Base-by-base conservation (phyloP, 2,329 filamentous ascomycete genomes). In the Cladosporium velox region DNA sequence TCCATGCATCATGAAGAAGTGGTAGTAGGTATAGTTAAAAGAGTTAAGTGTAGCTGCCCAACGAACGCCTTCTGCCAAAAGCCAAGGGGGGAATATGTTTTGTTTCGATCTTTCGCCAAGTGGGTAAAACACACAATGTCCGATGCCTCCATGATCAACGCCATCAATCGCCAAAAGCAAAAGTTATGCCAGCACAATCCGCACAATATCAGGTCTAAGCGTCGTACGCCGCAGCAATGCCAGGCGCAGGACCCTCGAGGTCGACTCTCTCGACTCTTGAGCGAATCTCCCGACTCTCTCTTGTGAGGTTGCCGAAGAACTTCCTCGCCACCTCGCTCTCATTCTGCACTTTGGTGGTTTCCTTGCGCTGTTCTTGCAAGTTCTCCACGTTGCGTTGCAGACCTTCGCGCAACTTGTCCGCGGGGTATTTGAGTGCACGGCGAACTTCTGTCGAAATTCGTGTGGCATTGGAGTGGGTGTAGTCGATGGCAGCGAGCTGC, bases 281-380 rank as follows among this genome's bases (percentile, higher is more conserved):
- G 60, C 77, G 78, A 63, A 86, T 78, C 65, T 84, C 82, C 28
- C 77, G 78, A 67, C 81, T 83, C 71, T 88, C 85, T 67, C 90
- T 86, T 62, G 95, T 88, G 21, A 99, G 85, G 74, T 96, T 95
- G 62, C 87, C 83, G 78, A 99, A 99, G 81, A 96, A 98, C 79
- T 94, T 96, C 70, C 87, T 83, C 7, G 95, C 95, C 35, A 92
- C 88, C 75, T 96, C 90, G 75, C 92, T 95, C 80, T 98, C 94
- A 38, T 83, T 84, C 78, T 89, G 89, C 67, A 92, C 86, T 81
- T 95, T 96, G 75, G 87, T 84, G 10, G 92, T 95, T 76, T 97
- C 91, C 71, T 95, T 91, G 71, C 91, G 90, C 76, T 91, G 90
- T 67, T 87, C 89, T 65, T 82, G 79, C 12, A 98, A 87, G 72